These are phyloP conservation scores for Lathyrus aphaca DNA, from an alignment of 306 rosid genomes.

Conservation along the genomic window DNA sequence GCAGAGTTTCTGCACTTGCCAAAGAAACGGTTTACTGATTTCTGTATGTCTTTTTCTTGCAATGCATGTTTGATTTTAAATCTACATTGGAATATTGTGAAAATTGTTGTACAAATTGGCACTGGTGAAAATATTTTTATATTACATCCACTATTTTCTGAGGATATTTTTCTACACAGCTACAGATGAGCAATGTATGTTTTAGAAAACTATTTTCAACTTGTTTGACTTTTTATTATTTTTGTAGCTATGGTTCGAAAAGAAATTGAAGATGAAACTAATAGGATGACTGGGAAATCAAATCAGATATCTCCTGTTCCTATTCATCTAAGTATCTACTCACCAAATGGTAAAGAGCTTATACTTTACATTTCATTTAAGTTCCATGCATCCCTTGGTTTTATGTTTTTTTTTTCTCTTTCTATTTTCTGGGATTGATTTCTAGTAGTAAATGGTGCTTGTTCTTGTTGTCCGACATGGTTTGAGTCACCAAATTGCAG, in stretches of 20 bases:
- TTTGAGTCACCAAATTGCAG: not conserved
- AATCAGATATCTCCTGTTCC: constrained; percentile 86
- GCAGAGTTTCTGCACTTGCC: constrained; percentile 85
- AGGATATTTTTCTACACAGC: constrained; percentile 22
- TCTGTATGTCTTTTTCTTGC: constrained; percentile 55
- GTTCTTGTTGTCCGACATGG: not conserved
- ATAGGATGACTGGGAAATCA: constrained; percentile 71
- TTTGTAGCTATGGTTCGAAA: constrained; percentile 71
- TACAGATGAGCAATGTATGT: constrained; percentile 12
- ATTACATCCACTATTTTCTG: constrained; percentile 7
- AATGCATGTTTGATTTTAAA: constrained; percentile 7
- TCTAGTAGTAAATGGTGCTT: constrained; percentile 2
- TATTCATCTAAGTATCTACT: constrained; percentile 84
- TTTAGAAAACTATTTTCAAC: constrained; percentile 19
- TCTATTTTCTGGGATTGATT: constrained; percentile 1
- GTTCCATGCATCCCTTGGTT: constrained; percentile 12
- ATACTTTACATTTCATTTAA: constrained; percentile 21
- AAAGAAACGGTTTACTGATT: constrained; percentile 62
- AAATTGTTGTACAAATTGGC: constrained; percentile 7
- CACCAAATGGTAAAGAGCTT: constrained; percentile 60
- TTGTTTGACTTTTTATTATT: constrained; percentile 37
- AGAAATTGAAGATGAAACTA: constrained; percentile 88
- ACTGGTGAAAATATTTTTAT: constrained; percentile 8
- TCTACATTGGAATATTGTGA: constrained; percentile 25
- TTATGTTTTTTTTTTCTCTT: not conserved